Percentiles rank a stretch among this genome's conserved stretches.
These are phyloP conservation scores for Solanum bulbocastanum DNA, from an alignment of 257 asterid species.

Conservation along the genomic window DNA sequence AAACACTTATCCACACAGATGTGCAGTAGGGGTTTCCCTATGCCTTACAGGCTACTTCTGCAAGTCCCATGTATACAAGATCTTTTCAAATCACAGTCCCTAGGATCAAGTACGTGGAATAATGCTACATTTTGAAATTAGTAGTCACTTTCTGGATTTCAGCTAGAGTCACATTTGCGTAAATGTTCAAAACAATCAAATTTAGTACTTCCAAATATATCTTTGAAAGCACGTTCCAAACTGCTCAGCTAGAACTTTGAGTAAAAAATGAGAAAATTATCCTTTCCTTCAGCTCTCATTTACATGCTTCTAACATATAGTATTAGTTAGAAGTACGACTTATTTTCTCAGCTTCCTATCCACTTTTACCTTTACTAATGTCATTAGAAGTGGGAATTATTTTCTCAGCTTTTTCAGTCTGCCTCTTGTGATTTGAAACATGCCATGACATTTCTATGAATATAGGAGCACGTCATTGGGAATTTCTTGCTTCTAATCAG, in stretches of 20 bases:
- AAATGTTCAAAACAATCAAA: not conserved
- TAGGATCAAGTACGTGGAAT: not conserved
- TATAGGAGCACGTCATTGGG: not conserved
- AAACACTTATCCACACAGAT: not conserved
- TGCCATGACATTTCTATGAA: not conserved
- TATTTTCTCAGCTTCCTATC: not conserved
- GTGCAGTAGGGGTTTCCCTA: not conserved
- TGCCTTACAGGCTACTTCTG: not conserved
- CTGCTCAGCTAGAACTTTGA: not conserved
- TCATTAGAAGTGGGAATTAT: not conserved
- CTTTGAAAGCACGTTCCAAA: not conserved
- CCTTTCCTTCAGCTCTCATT: not conserved
- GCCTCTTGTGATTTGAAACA: not conserved
- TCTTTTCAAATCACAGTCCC: not conserved
- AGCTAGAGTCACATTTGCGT: not conserved
- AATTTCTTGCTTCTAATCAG: not conserved
- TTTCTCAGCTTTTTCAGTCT: not conserved
- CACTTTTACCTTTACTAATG: not conserved
- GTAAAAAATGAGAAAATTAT: not conserved
- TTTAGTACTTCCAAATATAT: not conserved
- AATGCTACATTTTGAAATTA: not conserved
- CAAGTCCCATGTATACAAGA: not conserved
- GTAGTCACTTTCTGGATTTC: not conserved
- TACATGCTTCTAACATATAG: not conserved
- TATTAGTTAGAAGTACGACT: too few species aligned